These are phyloP conservation scores for Cercophora newfieldiana DNA, from an alignment of 495 filamentous ascomycete genomes.

Conservation along the genomic window DNA sequence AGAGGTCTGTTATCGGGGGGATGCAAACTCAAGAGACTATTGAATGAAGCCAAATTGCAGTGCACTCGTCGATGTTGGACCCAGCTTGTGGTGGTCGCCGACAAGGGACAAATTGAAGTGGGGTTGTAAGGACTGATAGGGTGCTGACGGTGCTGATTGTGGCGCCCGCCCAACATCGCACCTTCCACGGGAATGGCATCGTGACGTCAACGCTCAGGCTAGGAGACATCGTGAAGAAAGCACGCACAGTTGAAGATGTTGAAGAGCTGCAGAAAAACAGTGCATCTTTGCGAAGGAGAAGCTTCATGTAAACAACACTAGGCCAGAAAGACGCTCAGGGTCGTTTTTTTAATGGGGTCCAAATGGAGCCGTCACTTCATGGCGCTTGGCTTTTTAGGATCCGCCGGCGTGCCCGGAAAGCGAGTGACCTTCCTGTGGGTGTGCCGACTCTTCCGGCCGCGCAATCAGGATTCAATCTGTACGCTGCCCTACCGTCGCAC, in stretches of 20 bases:
- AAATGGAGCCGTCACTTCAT: neutral
- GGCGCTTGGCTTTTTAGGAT: conserved; percentile 1
- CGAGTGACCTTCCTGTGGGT: neutral
- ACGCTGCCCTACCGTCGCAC: conserved; percentile 1
- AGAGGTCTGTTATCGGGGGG: too few species aligned
- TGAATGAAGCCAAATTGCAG: too few species aligned
- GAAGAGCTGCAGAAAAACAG: neutral
- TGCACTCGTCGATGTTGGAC: too few species aligned
- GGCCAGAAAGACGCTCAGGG: neutral
- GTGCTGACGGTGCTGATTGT: neutral
- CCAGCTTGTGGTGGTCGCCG: too few species aligned
- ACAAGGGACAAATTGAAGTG: too few species aligned
- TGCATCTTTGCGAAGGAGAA: neutral
- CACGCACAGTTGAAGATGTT: neutral
- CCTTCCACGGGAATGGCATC: neutral
- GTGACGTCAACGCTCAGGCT: neutral
- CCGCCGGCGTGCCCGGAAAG: neutral
- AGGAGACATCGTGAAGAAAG: neutral
- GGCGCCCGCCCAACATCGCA: neutral
- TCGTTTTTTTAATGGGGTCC: neutral
- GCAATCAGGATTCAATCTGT: neutral
- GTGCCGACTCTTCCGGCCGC: neutral
- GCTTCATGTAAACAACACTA: neutral
- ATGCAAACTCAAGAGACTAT: too few species aligned
- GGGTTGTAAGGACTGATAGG: neutral